Percentiles rank a stretch among this genome's conserved stretches.
phyloP scores from a whole-genome alignment of 306 rosid species.

The Cucumis melo region DNA sequence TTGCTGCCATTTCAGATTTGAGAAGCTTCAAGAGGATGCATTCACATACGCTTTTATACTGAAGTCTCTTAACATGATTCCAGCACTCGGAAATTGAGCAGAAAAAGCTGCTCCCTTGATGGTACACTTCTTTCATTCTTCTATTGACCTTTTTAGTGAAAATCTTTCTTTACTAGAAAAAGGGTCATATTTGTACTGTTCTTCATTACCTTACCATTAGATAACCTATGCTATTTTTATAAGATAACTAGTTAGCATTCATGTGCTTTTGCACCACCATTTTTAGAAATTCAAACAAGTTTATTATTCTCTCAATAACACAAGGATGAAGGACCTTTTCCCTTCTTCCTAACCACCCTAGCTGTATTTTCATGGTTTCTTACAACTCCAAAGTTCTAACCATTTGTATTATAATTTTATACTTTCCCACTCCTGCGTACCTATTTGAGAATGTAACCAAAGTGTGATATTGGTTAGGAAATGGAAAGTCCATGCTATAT shows the following conservation, averaged over 20 bases:
- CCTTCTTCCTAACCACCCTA: not conserved
- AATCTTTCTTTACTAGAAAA: not conserved
- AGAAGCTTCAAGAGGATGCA: conserved; percentile 80
- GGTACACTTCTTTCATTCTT: not conserved
- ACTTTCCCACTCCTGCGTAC: not conserved
- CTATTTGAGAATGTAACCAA: not conserved
- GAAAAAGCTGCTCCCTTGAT: not conserved
- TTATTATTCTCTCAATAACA: not conserved
- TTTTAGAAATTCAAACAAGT: not conserved
- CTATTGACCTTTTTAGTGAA: not conserved
- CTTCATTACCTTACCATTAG: not conserved
- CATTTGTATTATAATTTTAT: not conserved
- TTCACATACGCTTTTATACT: conserved; percentile 46
- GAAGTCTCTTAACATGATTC: conserved; percentile 45
- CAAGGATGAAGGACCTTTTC: not conserved
- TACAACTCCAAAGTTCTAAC: not conserved
- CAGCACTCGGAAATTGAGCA: conserved; percentile 1
- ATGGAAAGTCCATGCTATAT: not conserved
- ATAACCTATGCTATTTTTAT: not conserved
- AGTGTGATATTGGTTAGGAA: not conserved
- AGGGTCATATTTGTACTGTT: not conserved
- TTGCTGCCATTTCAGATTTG: conserved; percentile 47
- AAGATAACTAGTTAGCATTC: not conserved
- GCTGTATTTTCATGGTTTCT: not conserved
- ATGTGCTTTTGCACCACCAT: not conserved